A percentile compares a stretch with the other conserved stretches of the same genome.
Conservation (phyloP, 306 rosid species). For the Adenanthera pavonina region DNA sequence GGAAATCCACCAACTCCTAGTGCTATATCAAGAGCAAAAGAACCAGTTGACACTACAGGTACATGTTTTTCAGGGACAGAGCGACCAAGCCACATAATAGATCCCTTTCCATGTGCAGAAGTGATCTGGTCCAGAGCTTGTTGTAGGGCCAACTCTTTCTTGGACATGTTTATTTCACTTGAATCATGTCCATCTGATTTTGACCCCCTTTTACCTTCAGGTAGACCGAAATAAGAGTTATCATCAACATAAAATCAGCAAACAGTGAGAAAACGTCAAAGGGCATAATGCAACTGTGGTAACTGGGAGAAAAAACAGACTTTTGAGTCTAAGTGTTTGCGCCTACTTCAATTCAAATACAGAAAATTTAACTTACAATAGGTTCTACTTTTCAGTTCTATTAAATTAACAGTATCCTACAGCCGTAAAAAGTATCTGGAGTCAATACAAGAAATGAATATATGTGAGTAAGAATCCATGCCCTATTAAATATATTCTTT, state of each 20-base stretch:
- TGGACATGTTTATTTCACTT: slow-evolving; percentile 67
- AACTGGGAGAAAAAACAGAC: not conserved
- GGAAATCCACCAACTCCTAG: slow-evolving; percentile 91
- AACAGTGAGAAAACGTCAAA: slow-evolving; percentile 9
- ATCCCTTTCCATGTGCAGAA: slow-evolving; percentile 83
- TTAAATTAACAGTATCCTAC: not conserved
- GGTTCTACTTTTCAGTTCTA: not conserved
- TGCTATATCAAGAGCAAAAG: slow-evolving; percentile 81
- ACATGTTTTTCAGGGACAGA: slow-evolving; percentile 51
- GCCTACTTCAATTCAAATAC: not conserved
- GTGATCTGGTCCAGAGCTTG: slow-evolving; percentile 95
- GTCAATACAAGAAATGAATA: not conserved
- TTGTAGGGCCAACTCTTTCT: slow-evolving; percentile 80
- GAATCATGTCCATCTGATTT: slow-evolving; percentile 82
- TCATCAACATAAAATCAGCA: slow-evolving; percentile 24
- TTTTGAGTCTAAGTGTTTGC: not conserved
- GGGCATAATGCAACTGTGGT: slow-evolving; percentile 3
- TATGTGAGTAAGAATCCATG: not conserved
- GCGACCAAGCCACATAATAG: slow-evolving; percentile 97
- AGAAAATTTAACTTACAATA: not conserved
- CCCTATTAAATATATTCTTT: not conserved
- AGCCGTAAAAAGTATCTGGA: not conserved
- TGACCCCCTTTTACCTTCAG: slow-evolving; percentile 64
- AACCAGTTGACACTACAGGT: slow-evolving; percentile 87
- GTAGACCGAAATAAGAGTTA: slow-evolving; percentile 22